phyloP scores from a whole-genome alignment of 1,284 basidiomycete genomes.

The Psilocybe mexicana region DNA sequence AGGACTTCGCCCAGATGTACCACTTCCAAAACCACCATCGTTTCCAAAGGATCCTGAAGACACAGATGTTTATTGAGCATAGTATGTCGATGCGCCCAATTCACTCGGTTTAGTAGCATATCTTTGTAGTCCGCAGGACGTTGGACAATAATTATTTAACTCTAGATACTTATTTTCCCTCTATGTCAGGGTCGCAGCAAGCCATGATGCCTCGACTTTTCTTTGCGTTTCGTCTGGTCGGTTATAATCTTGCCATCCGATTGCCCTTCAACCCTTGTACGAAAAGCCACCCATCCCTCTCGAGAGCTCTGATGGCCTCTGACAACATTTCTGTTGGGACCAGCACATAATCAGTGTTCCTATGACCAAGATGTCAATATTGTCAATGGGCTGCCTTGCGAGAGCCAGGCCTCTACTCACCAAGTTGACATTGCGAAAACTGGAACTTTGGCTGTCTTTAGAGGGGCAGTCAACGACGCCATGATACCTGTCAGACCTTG shows the following conservation, averaged over 20 bases:
- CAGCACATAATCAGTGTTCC: slow-evolving; percentile 66
- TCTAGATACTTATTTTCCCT: neutral
- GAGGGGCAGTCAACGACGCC: slow-evolving; percentile 53
- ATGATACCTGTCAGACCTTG: slow-evolving; percentile 62
- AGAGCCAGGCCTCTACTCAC: slow-evolving; percentile 32
- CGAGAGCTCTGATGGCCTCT: slow-evolving; percentile 43
- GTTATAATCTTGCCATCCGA: slow-evolving; percentile 25
- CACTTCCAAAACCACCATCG: neutral
- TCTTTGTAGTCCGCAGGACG: neutral
- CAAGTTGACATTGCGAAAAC: slow-evolving; percentile 74
- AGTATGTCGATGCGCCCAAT: neutral
- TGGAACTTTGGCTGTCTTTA: slow-evolving; percentile 54
- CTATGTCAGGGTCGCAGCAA: too few relatives aligned
- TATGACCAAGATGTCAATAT: slow-evolving; percentile 23
- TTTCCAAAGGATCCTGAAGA: slow-evolving; percentile 7
- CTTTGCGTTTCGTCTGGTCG: neutral
- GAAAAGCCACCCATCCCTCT: slow-evolving; percentile 51
- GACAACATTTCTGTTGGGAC: slow-evolving; percentile 45
- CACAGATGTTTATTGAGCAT: slow-evolving; percentile 9
- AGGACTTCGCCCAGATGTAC: neutral
- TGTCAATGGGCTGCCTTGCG: neutral
- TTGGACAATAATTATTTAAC: neutral
- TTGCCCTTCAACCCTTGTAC: slow-evolving; percentile 20
- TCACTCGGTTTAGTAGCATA: too few relatives aligned
- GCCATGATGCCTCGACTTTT: too few relatives aligned